These are phyloP conservation scores for Monosporascus sp. DNA, from an alignment of 2,329 filamentous ascomycete genomes.

Conservation along the genomic window DNA sequence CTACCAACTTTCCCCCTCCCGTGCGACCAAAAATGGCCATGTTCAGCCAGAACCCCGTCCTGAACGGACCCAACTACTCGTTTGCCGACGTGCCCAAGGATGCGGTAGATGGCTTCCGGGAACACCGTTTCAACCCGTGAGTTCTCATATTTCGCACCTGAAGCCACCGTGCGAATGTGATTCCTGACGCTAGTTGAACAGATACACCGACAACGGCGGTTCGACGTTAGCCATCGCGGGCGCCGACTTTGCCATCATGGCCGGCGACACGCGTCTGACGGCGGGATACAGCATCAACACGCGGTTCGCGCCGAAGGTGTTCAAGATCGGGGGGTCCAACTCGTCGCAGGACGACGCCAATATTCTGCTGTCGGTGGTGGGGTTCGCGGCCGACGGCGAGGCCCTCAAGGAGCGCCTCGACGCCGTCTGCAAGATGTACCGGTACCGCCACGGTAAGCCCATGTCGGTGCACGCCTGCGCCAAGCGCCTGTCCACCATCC, in stretches of 20 bases:
- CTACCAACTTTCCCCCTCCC: neutral
- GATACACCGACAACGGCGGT: conserved; percentile 96
- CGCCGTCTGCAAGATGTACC: conserved; percentile 96
- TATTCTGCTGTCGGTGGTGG: conserved; percentile 88
- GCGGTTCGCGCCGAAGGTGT: conserved; percentile 90
- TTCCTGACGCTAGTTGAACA: conserved; percentile 29
- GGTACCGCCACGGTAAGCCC: conserved; percentile 93
- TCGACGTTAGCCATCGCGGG: conserved; percentile 94
- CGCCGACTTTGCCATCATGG: conserved; percentile 90
- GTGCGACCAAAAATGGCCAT: conserved; percentile 48
- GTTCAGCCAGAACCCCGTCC: conserved; percentile 64
- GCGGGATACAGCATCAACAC: conserved; percentile 99
- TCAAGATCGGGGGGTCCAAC: conserved; percentile 90
- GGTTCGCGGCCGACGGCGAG: conserved; percentile 90
- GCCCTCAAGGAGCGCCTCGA: conserved; percentile 92
- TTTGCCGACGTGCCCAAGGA: conserved; percentile 56
- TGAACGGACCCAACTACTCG: conserved; percentile 66
- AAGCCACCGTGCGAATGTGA: neutral
- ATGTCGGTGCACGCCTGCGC: conserved; percentile 94
- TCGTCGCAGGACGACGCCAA: conserved; percentile 78
- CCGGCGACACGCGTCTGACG: conserved; percentile 92
- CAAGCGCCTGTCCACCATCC: conserved; percentile 87
- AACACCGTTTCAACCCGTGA: conserved; percentile 93
- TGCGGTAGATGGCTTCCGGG: conserved; percentile 48
- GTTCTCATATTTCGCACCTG: conserved; percentile 23